These are phyloP conservation scores for Helicocarpus griseus DNA, from an alignment of 2,329 filamentous ascomycete species.

Conservation along the genomic window DNA sequence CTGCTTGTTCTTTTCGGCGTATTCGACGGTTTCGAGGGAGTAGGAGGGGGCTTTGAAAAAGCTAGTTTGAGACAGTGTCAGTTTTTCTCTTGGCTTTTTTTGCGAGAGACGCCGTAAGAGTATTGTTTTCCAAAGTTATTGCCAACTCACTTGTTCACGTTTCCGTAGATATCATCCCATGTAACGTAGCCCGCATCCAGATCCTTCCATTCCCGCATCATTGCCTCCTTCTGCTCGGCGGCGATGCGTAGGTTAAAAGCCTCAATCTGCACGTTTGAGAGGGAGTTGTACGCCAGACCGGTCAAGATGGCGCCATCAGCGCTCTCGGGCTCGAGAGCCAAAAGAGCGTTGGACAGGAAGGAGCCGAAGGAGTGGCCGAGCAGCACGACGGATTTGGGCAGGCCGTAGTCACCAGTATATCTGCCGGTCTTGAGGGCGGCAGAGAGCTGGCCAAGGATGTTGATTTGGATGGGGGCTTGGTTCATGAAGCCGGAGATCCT, in stretches of 20 bases:
- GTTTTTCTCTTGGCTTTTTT: too few relatives aligned
- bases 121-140: too few relatives aligned
- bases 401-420: neutral
- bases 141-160: neutral
- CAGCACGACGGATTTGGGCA: conserved; percentile 27
- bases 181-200: conserved; percentile 14
- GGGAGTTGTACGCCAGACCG: conserved; percentile 24
- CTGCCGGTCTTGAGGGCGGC: neutral
- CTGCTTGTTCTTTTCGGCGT: conserved; percentile 13
- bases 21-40: conserved; percentile 11
- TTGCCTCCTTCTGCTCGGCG: conserved; percentile 3
- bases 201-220: conserved; percentile 8
- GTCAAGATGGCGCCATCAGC: conserved; percentile 33
- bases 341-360: conserved; percentile 22
- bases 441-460: neutral
- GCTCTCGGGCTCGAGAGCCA: conserved; percentile 24
- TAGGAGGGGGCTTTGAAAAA: conserved; percentile 2
- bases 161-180: conserved; percentile 1
- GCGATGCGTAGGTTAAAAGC: conserved; percentile 11
- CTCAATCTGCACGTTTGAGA: conserved; percentile 7
- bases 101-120: too few relatives aligned
- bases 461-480: neutral
- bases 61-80: too few relatives aligned
- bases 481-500: neutral
- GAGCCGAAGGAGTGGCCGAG: conserved; percentile 31